A percentile compares a stretch with the other conserved stretches of the same genome.
Conservation (phyloP, 192 early-diverging fungal species). For the Linnemannia exigua region DNA sequence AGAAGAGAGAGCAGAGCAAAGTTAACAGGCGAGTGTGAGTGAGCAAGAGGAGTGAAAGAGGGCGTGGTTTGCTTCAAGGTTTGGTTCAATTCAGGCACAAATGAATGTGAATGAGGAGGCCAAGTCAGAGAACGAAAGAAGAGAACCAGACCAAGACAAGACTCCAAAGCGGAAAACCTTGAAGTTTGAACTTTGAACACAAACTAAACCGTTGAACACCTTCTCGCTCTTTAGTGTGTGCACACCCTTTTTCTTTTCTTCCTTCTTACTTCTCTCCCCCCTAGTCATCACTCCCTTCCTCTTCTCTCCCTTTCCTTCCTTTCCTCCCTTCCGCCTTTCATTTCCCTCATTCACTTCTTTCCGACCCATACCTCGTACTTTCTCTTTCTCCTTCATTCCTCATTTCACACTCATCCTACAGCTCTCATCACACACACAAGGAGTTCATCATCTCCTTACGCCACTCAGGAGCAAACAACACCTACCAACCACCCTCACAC, state of each 20-base stretch:
- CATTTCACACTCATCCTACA: background rate
- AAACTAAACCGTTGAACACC: background rate
- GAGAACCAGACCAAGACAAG: background rate
- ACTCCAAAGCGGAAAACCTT: background rate
- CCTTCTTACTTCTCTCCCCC: background rate
- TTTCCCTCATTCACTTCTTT: background rate
- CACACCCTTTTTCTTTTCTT: background rate
- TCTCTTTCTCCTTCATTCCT: background rate
- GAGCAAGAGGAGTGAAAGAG: background rate
- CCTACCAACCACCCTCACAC: background rate
- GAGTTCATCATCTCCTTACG: slow-evolving; percentile 1
- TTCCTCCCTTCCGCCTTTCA: background rate
- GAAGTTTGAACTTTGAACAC: no score
- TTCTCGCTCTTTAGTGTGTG: background rate
- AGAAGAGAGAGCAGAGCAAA: background rate
- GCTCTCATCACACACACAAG: background rate
- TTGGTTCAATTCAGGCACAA: background rate
- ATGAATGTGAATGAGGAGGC: no score
- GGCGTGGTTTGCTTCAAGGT: background rate
- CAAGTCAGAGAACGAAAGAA: no score
- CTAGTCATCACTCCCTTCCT: background rate
- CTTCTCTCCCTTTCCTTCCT: background rate
- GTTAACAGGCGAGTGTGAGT: background rate
- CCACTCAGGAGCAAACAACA: background rate
- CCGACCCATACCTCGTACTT: background rate